phyloP scores from a whole-genome alignment of 2,329 filamentous ascomycete genomes.

The Onygenales sp. region DNA sequence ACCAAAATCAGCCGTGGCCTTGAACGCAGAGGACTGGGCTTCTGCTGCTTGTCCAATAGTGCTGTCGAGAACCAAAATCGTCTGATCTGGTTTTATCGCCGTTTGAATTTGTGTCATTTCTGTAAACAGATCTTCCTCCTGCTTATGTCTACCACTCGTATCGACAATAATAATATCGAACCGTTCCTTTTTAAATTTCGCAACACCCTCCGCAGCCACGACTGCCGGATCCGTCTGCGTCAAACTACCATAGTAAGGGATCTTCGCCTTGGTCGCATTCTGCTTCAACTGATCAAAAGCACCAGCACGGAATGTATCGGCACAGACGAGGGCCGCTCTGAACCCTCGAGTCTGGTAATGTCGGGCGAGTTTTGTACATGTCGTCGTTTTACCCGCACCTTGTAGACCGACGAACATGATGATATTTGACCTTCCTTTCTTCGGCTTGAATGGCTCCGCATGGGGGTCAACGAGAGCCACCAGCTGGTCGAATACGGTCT shows the following conservation, averaged over 20 bases:
- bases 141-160: constrained; percentile 87
- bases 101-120: constrained; percentile 97
- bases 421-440: constrained; percentile 91
- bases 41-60: constrained; percentile 96
- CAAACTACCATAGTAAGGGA: constrained; percentile 93
- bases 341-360: constrained; percentile 94
- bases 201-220: constrained; percentile 89
- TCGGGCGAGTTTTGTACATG: constrained; percentile 90
- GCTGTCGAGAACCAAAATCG: constrained; percentile 94
- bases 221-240: constrained; percentile 93
- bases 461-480: constrained; percentile 94
- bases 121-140: constrained; percentile 89
- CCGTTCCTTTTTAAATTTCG: constrained; percentile 97
- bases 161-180: constrained; percentile 99
- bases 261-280: constrained; percentile 97
- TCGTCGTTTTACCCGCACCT: constrained; percentile 95
- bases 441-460: constrained; percentile 88
- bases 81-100: constrained; percentile 86
- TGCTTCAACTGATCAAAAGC: constrained; percentile 98
- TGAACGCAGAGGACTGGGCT: constrained; percentile 90
- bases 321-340: constrained; percentile 87
- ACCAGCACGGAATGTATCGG: constrained; percentile 95
- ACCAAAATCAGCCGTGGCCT: constrained; percentile 91
- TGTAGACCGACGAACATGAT: constrained; percentile 99
- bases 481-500: constrained; percentile 93